Base-by-base conservation (phyloP, 208 protist genomes). In the Zelonia costaricensis region DNA sequence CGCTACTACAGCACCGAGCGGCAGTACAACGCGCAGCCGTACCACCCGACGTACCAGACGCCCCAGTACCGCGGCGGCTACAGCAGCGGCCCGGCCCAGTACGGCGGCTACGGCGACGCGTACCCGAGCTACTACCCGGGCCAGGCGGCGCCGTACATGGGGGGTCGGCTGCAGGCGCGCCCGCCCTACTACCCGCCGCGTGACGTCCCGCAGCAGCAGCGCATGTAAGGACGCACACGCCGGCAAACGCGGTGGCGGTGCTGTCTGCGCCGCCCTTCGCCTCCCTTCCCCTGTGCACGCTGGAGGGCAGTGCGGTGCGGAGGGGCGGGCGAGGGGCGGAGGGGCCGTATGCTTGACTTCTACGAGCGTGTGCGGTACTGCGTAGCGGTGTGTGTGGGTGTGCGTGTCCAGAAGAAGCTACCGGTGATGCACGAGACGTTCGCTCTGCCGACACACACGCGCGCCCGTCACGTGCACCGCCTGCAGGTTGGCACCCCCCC, bases 101-200 rank as follows among this genome's bases (percentile, higher is more conserved):
- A 63, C 61, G 73, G 44, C 74, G 40, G 44, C 25, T 63, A 63
- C 59, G 40, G 45, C 20, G 40, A 51, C 38, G 27, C 40, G 38
- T 63, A 62, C 58, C 48, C 27, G 13, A 52, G 36, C 33, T 67
- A 75, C 52, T 76, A 78, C 57, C 42, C 38, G 15, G 13, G 45
- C 30, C 74, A 76, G 48, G 51, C 62, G 22, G 36, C 33, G 36
- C 59, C 57, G 18, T 67, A 71, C 64, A 62, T 62, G 39, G 42
- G 52, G 8, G 18, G 62, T 20, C 73, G 69, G 22, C 67, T 84
- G 57, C 78, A 84, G 73, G 9, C 65, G 31, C 60, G 57, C 48
- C 67, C 69, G 18, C 68, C 78, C 25, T 84, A 84, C 68, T 84
- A 84, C 64, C 78, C 78, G 0, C 55, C 68, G 7, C 72, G 51